Base-by-base conservation (phyloP, 2,329 filamentous ascomycete genomes). In the Aspergillus calidoustus region DNA sequence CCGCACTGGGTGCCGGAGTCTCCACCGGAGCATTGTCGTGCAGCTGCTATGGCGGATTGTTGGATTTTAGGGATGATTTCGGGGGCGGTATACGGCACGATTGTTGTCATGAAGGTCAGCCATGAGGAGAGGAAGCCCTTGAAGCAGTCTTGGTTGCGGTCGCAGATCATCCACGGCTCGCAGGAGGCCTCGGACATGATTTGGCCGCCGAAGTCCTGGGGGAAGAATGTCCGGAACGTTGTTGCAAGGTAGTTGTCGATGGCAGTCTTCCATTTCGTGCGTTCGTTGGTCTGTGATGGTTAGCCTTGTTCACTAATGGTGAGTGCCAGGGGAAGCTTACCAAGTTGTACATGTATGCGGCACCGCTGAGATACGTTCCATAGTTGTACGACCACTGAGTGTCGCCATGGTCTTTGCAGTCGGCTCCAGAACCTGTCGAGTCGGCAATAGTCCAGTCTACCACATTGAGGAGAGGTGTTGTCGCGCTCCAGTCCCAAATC, bases 101-200 rank as follows among this genome's bases (percentile, higher is more conserved):
- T 68, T 67, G 88, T 83, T 4, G 86, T 84, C 4, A 86, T 81
- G 34, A 84, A 81, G 3, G 87, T 82, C 67, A 92, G 78, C 87
- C 89, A 91, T 28, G 88, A 85, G 67, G 87, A 83, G 17, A 91
- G 80, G 67, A 89, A 89, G 22, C 89, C 89, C 77, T 92, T 92
- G 84, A 90, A 93, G 2, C 85, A 87, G 62, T 86, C 76, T 81
- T 92, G 90, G 69, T 94, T 91, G 52, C 85, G 83, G 57, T 89
- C 89, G 79, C 91, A 95, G 44, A 80, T 85, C 30, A 74, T 71
- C 9, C 74, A 79, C 3, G 81, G 76, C 68, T 93, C 90, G 77
- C 91, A 94, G 13, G 87, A 82, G 3, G 86, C 77, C 74, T 95
- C 91, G 59, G 80, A 86, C 68, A 90, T 87, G 66, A 89, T 81